Evolutionary conservation across 2,329 filamentous ascomycete species (phyloP).

Genomic region (Lachnellula arida): DNA sequence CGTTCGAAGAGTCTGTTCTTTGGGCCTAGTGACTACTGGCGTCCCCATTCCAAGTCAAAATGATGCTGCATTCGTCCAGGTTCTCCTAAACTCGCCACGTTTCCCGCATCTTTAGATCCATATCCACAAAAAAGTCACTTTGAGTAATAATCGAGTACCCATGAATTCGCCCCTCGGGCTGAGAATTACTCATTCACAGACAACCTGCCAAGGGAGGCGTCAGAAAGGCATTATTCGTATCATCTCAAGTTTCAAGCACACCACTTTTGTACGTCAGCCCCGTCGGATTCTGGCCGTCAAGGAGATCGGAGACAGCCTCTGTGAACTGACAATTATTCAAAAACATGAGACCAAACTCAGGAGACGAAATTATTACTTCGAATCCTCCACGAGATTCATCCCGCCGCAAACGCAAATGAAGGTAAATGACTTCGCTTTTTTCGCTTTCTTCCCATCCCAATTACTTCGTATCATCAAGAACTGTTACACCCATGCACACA

Average conservation of each 20-base stretch:
- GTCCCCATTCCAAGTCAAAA: not conserved
- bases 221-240: slow-evolving; percentile 14
- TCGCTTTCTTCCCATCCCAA: slow-evolving; percentile 7
- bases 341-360: not conserved
- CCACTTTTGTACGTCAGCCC: slow-evolving; percentile 17
- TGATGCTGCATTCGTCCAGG: slow-evolving; percentile 1
- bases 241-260: slow-evolving; percentile 24
- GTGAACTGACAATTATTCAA: not conserved
- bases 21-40: not conserved
- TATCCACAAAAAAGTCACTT: not conserved
- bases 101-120: not conserved
- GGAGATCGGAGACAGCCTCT: slow-evolving; percentile 15
- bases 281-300: slow-evolving; percentile 14
- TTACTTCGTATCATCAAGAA: slow-evolving; percentile 2
- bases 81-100: slow-evolving; percentile 1
- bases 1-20: not conserved
- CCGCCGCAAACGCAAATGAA: slow-evolving; percentile 9
- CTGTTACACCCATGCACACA: slow-evolving; percentile 19
- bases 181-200: slow-evolving; percentile 12
- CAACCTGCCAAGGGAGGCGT: slow-evolving; percentile 10
- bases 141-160: slow-evolving; percentile 4
- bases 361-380: not conserved
- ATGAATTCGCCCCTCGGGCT: slow-evolving; percentile 14
- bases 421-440: slow-evolving; percentile 8
- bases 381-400: not conserved